Conservation (phyloP, 2,329 filamentous ascomycete genomes). For the Colletotrichum sp. region DNA sequence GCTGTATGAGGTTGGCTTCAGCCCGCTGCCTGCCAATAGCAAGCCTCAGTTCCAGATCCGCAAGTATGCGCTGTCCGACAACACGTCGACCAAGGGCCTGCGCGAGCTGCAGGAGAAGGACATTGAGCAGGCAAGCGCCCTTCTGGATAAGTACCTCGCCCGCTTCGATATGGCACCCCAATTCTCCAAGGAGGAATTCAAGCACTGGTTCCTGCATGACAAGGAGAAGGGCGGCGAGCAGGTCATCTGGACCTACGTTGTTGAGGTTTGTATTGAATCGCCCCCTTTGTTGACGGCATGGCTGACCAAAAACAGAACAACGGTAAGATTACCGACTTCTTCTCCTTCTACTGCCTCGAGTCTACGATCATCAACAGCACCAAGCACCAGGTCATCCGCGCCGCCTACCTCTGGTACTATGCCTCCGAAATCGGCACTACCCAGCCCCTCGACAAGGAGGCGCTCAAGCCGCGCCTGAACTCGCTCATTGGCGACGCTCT, state of each 20-base stretch:
- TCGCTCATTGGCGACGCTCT: conserved; percentile 82
- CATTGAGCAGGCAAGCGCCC: conserved; percentile 73
- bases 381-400: conserved; percentile 80
- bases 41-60: conserved; percentile 86
- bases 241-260: conserved; percentile 93
- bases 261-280: conserved; percentile 60
- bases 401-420: conserved; percentile 98
- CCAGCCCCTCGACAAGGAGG: conserved; percentile 55
- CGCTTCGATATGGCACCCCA: conserved; percentile 86
- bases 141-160: conserved; percentile 78
- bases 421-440: conserved; percentile 80
- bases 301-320: conserved; percentile 42
- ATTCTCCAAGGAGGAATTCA: conserved; percentile 80
- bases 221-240: conserved; percentile 70
- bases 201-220: conserved; percentile 86
- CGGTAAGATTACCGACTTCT: conserved; percentile 91
- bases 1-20: conserved; percentile 93
- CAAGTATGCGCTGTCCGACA: conserved; percentile 82
- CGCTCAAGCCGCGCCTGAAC: conserved; percentile 82
- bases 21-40: conserved; percentile 81
- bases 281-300: neutral
- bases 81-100: conserved; percentile 75
- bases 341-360: conserved; percentile 95
- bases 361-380: conserved; percentile 87
- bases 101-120: conserved; percentile 83